Percentiles rank a stretch among this genome's conserved stretches.
These are phyloP conservation scores for Silybum marianum DNA, from an alignment of 129 eudicot species.

Conservation along the genomic window DNA sequence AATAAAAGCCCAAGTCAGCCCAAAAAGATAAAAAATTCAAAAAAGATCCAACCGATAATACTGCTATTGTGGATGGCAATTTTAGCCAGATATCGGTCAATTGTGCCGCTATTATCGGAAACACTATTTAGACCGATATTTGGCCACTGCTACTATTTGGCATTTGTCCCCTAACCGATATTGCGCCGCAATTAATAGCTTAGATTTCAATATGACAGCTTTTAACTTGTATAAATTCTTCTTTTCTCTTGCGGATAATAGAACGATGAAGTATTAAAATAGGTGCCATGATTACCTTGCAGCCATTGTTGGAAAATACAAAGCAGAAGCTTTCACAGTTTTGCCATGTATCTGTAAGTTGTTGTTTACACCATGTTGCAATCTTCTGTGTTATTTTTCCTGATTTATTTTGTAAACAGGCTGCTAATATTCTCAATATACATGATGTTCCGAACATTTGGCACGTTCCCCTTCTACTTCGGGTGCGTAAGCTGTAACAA, in stretches of 20 bases:
- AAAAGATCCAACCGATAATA: too few relatives aligned
- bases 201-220: neutral
- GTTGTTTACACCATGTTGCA: constrained; percentile 29
- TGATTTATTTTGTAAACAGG: constrained; percentile 41
- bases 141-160: too few relatives aligned
- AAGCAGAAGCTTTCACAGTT: constrained; percentile 93
- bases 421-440: constrained; percentile 83
- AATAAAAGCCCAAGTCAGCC: too few relatives aligned
- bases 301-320: constrained; percentile 90
- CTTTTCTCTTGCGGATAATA: neutral
- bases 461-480: constrained; percentile 93
- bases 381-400: constrained; percentile 10
- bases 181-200: too few relatives aligned
- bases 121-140: too few relatives aligned
- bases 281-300: constrained; percentile 37
- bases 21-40: too few relatives aligned
- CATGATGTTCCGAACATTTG: constrained; percentile 99
- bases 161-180: too few relatives aligned
- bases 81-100: too few relatives aligned
- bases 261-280: neutral
- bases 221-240: neutral
- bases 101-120: too few relatives aligned
- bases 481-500: constrained; percentile 47
- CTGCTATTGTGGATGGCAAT: too few relatives aligned
- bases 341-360: constrained; percentile 96